Conservation (phyloP, 2,329 filamentous ascomycete genomes). For the Ceratocystis huliohia region DNA sequence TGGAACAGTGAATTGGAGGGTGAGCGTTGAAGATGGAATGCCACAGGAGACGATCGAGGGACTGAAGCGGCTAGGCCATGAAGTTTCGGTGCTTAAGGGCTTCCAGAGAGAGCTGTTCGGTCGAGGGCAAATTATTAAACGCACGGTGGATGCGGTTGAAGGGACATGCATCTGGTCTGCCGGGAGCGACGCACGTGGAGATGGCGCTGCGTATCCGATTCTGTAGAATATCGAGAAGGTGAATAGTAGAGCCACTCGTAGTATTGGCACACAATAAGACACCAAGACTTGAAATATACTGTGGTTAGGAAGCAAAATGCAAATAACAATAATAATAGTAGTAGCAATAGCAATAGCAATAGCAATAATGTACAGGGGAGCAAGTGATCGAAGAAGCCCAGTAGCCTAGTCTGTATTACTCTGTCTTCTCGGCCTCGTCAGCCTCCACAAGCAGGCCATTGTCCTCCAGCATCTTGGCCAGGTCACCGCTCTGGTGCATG, state of each 20-base stretch:
- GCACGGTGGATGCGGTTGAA: constrained; percentile 57
- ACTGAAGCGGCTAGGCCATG: constrained; percentile 58
- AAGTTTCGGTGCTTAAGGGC: constrained; percentile 55
- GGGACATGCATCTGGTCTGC: constrained; percentile 66
- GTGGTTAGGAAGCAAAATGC: constrained; percentile 2
- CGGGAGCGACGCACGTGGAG: constrained; percentile 76
- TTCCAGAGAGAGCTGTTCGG: constrained; percentile 61
- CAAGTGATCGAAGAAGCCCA: background rate
- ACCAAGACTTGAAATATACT: background rate
- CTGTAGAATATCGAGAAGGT: constrained; percentile 17
- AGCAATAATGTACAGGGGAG: constrained; percentile 22
- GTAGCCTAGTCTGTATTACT: constrained; percentile 8
- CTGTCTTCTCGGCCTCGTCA: constrained; percentile 30
- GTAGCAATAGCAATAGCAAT: background rate
- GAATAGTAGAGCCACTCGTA: background rate
- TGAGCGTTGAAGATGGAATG: constrained; percentile 78
- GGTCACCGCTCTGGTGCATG: constrained; percentile 92
- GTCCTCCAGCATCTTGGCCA: constrained; percentile 83
- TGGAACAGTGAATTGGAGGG: constrained; percentile 46
- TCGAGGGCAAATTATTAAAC: constrained; percentile 72
- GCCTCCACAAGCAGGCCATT: constrained; percentile 65
- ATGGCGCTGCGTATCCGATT: constrained; percentile 55
- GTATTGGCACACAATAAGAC: background rate
- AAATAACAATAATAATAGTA: constrained; percentile 22
- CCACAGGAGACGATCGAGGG: constrained; percentile 52